These are phyloP conservation scores for Aegilops speltoides DNA, from an alignment of 176 grass and related monocot species.

Conservation along the genomic window DNA sequence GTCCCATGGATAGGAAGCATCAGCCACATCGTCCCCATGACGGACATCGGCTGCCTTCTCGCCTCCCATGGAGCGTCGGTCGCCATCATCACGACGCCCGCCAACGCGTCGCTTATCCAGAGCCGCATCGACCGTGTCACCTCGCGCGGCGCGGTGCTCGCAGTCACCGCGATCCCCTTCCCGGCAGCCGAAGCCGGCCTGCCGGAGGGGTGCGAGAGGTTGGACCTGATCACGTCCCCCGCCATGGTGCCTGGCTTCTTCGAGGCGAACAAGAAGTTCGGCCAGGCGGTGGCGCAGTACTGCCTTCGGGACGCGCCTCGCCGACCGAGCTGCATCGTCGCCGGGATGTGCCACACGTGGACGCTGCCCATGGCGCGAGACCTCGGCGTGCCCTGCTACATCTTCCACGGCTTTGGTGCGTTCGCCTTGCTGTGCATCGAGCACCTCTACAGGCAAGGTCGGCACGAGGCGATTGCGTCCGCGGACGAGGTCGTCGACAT, in stretches of 20 bases:
- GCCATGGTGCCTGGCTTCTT: conserved; percentile 37
- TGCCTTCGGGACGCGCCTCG: neutral
- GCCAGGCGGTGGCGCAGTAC: conserved; percentile 33
- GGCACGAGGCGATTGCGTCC: conserved; percentile 23
- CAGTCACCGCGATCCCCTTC: conserved; percentile 55
- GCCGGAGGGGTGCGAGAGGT: conserved; percentile 50
- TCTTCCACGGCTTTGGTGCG: conserved; percentile 70
- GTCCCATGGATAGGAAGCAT: conserved; percentile 47
- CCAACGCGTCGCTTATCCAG: conserved; percentile 35
- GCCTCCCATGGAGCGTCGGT: conserved; percentile 43
- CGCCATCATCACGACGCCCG: conserved; percentile 59
- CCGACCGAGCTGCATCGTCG: conserved; percentile 49
- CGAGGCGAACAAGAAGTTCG: conserved; percentile 34
- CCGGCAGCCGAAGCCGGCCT: conserved; percentile 39
- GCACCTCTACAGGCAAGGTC: conserved; percentile 38
- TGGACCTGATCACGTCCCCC: conserved; percentile 36
- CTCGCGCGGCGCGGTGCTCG: neutral
- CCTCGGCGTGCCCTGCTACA: conserved; percentile 54
- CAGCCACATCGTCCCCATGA: conserved; percentile 55
- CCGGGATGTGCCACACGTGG: conserved; percentile 56
- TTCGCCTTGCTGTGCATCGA: conserved; percentile 52
- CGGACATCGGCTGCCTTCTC: conserved; percentile 63
- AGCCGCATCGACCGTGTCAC: conserved; percentile 31
- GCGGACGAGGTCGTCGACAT: conserved; percentile 43
- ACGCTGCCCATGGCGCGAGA: conserved; percentile 31